phyloP scores from a whole-genome alignment of 352 stramenopile species.

The Discostella stelligera region DNA sequence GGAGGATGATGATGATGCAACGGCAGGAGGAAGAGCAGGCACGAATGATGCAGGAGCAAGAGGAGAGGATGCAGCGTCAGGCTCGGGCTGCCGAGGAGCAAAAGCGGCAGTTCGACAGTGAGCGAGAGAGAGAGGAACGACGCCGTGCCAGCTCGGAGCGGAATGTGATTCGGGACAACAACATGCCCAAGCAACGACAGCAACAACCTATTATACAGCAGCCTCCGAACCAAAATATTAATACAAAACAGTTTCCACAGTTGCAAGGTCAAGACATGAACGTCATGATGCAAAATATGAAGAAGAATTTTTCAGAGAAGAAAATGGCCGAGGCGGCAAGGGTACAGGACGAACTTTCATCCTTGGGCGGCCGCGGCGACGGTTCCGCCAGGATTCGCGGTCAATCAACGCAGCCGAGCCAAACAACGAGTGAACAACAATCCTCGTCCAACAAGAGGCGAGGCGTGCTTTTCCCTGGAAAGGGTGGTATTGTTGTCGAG shows the following conservation, averaged over 20 bases:
- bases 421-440: slow-evolving; percentile 5
- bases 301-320: slow-evolving; percentile 27
- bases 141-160: slow-evolving; percentile 17
- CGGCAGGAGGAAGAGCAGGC: slow-evolving; percentile 9
- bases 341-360: slow-evolving; percentile 23
- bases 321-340: slow-evolving; percentile 29
- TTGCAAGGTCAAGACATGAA: slow-evolving; percentile 17
- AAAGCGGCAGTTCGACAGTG: not conserved
- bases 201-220: not conserved
- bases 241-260: not conserved
- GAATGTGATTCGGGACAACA: slow-evolving; percentile 26
- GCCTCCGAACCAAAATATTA: not conserved
- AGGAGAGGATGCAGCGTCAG: not conserved
- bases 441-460: not conserved
- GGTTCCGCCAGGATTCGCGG: too few species aligned
- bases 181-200: not conserved
- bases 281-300: slow-evolving; percentile 35
- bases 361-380: not conserved
- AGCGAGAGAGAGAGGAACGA: slow-evolving; percentile 13
- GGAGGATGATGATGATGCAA: slow-evolving; percentile 4
- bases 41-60: not conserved
- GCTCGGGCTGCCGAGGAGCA: slow-evolving; percentile 2
- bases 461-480: slow-evolving; percentile 31
- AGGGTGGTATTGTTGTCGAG: slow-evolving; percentile 43
- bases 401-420: not conserved